Conservation (phyloP, 176 grass and related monocot genomes). For the Juncus inflexus region DNA sequence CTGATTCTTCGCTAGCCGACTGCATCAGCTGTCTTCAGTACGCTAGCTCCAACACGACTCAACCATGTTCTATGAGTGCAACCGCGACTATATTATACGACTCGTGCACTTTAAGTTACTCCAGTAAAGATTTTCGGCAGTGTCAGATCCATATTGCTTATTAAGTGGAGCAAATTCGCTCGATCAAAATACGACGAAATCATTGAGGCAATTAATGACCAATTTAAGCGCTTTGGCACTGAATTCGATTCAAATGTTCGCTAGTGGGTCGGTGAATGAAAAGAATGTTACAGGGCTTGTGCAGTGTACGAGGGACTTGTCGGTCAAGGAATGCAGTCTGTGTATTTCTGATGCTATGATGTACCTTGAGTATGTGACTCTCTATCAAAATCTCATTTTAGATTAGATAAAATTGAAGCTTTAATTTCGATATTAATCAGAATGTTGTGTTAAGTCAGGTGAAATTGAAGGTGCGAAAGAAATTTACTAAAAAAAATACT, state of each 20-base stretch:
- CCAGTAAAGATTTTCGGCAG: slow-evolving; percentile 1
- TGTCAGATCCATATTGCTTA: background rate
- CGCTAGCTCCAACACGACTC: background rate
- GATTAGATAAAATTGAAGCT: too few relatives aligned
- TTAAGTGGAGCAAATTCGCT: background rate
- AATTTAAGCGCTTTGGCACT: background rate
- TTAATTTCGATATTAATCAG: too few relatives aligned
- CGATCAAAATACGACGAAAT: background rate
- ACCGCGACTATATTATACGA: slow-evolving; percentile 12
- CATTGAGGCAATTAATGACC: background rate
- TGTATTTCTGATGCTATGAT: slow-evolving; percentile 4
- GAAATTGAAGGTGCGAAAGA: too few relatives aligned
- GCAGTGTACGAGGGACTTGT: slow-evolving; percentile 33
- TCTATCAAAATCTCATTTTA: too few relatives aligned
- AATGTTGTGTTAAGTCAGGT: too few relatives aligned
- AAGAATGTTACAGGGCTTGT: background rate
- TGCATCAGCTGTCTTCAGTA: slow-evolving; percentile 16
- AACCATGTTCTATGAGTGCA: background rate
- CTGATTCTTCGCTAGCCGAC: background rate
- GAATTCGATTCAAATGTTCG: background rate
- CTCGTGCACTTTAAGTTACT: slow-evolving; percentile 23
- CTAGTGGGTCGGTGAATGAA: background rate
- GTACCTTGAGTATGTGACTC: background rate
- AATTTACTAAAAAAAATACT: too few relatives aligned
- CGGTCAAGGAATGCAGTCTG: background rate